Evolutionary conservation across 768 basidiomycete species (phyloP).

Genomic region (Suillus decipiens): DNA sequence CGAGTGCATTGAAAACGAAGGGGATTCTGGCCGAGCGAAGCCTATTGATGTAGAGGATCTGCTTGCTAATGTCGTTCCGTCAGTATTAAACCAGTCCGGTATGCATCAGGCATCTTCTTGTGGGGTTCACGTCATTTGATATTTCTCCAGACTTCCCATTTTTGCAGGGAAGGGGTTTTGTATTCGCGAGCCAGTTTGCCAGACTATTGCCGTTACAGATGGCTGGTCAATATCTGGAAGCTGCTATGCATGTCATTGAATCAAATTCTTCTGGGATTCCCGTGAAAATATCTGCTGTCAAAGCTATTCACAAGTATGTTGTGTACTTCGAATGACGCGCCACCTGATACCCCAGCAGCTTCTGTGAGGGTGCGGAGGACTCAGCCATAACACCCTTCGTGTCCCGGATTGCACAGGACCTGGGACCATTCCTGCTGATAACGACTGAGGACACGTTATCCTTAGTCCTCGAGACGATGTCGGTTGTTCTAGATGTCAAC

Average conservation of each 20-base stretch:
- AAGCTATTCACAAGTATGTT: constrained; percentile 87
- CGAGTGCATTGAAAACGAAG: constrained; percentile 77
- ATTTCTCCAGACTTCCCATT: constrained; percentile 73
- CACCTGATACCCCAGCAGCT: constrained; percentile 45
- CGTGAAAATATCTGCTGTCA: constrained; percentile 92
- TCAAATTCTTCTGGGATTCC: constrained; percentile 70
- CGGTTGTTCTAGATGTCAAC: constrained; percentile 75
- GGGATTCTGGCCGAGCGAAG: constrained; percentile 57
- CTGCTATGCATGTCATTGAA: constrained; percentile 85
- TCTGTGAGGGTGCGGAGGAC: constrained; percentile 63
- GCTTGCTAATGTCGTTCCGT: constrained; percentile 78
- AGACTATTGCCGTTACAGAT: constrained; percentile 70
- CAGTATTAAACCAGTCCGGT: constrained; percentile 74
- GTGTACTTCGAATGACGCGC: background rate
- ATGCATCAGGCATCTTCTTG: constrained; percentile 19
- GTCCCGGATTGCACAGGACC: constrained; percentile 71
- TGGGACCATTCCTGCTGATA: constrained; percentile 79
- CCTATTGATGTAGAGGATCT: constrained; percentile 79
- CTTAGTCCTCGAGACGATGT: constrained; percentile 83
- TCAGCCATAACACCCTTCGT: constrained; percentile 64
- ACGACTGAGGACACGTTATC: constrained; percentile 89
- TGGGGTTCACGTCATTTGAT: background rate
- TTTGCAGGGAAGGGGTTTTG: constrained; percentile 92
- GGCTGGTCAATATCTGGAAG: constrained; percentile 84
- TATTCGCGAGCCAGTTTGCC: constrained; percentile 90